phyloP scores from a whole-genome alignment of 208 protist genomes.

The Trypanosomatidae sp. region DNA sequence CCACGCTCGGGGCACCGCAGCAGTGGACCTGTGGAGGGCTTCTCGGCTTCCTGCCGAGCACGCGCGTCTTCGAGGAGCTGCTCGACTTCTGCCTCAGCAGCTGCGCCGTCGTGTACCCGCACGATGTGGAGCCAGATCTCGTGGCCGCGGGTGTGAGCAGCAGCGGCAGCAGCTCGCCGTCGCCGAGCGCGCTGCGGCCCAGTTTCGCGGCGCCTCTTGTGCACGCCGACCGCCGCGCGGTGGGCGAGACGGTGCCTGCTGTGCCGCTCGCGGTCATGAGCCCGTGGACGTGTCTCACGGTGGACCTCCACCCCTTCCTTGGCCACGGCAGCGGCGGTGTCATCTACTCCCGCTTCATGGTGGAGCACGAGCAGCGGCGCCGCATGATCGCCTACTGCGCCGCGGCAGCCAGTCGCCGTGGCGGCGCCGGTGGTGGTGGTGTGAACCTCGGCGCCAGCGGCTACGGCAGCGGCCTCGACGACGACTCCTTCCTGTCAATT shows the following conservation, averaged over 20 bases:
- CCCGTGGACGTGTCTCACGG: conserved; percentile 24
- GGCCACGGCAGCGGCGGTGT: conserved; percentile 13
- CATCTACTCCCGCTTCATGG: conserved; percentile 38
- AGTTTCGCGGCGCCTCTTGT: no score
- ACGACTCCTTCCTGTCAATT: conserved; percentile 31
- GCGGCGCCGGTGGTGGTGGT: no score
- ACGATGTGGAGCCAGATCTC: conserved; percentile 14
- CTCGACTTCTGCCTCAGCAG: conserved; percentile 51
- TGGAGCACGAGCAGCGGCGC: conserved; percentile 34
- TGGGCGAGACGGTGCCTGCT: no score
- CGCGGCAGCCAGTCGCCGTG: conserved; percentile 17
- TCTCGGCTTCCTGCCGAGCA: conserved; percentile 38
- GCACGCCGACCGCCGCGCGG: no score
- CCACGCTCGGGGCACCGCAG: conserved; percentile 5
- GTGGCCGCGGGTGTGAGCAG: conserved; percentile 17
- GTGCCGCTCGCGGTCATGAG: conserved; percentile 20
- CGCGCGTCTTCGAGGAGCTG: conserved; percentile 46
- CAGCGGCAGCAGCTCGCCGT: not conserved
- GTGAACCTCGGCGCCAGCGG: no score
- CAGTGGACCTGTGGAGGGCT: conserved; percentile 36
- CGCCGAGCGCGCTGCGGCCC: no score
- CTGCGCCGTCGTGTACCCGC: conserved; percentile 35
- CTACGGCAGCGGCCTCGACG: conserved; percentile 10
- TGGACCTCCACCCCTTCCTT: conserved; percentile 27
- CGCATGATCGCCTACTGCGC: conserved; percentile 31